Conservation (phyloP, 2,329 filamentous ascomycete species). For the Pezicula rhizophila region DNA sequence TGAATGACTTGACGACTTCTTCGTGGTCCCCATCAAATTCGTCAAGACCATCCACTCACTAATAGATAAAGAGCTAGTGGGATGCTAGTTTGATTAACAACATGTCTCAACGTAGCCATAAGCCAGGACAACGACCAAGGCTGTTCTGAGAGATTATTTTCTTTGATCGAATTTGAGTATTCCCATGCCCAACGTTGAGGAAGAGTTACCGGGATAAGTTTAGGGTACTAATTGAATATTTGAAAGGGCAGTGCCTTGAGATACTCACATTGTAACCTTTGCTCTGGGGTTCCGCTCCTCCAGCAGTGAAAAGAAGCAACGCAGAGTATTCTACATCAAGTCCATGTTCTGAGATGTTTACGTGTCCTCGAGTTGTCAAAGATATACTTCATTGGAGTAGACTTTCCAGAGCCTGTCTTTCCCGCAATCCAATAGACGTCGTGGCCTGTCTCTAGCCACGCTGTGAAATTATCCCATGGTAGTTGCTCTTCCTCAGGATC, state of each 20-base stretch:
- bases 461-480: no score
- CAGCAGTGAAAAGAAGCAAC: no score
- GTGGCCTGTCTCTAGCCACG: slow-evolving; percentile 17
- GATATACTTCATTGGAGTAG: slow-evolving; percentile 34
- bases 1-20: slow-evolving; percentile 6
- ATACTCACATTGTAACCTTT: no score
- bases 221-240: no score
- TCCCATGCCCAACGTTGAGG: no score
- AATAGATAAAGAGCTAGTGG: not conserved
- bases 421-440: slow-evolving; percentile 42
- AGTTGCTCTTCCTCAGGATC: no score
- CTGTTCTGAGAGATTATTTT: not conserved
- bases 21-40: slow-evolving; percentile 11
- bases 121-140: not conserved
- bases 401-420: slow-evolving; percentile 41
- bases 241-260: no score
- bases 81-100: not conserved
- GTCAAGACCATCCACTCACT: not conserved
- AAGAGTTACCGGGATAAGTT: no score
- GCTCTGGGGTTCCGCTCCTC: no score
- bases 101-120: not conserved
- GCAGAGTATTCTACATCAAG: no score
- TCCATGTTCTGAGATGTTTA: no score
- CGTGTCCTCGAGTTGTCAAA: slow-evolving; percentile 18
- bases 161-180: no score